A percentile compares a stretch with the other conserved stretches of the same genome.
Conservation (phyloP, 169 alveolate species). For the Theileria annulata region DNA sequence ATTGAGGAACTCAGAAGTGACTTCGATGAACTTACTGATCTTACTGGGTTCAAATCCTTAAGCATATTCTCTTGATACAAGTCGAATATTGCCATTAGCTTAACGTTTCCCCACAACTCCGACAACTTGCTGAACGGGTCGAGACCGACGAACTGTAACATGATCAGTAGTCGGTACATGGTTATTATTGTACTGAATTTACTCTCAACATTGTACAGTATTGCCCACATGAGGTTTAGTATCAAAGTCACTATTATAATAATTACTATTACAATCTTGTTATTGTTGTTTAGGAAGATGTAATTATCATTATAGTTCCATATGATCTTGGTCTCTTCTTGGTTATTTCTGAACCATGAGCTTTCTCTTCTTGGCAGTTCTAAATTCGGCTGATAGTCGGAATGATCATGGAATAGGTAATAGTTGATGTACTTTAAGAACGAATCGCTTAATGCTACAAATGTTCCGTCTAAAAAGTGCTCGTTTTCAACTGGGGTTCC, state of each 20-base stretch:
- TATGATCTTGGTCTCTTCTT: constrained; percentile 14
- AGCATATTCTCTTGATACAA: constrained; percentile 57
- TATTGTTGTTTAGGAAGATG: constrained; percentile 23
- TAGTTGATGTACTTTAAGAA: constrained; percentile 43
- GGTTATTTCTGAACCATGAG: constrained; percentile 20
- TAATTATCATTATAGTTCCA: constrained; percentile 62
- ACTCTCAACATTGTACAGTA: constrained; percentile 9
- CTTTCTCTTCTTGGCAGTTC: constrained; percentile 17
- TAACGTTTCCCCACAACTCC: constrained; percentile 68
- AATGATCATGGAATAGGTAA: constrained; percentile 24
- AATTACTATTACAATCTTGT: constrained; percentile 8
- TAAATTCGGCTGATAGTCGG: not conserved
- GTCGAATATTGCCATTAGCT: constrained; percentile 54
- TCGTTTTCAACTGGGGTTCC: constrained; percentile 30
- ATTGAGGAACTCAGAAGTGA: constrained; percentile 18
- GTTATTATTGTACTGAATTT: not conserved
- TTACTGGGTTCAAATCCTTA: constrained; percentile 46
- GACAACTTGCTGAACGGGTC: constrained; percentile 57
- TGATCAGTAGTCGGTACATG: constrained; percentile 16
- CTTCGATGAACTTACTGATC: constrained; percentile 39
- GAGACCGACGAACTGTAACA: constrained; percentile 55
- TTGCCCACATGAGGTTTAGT: constrained; percentile 11
- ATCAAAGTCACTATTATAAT: constrained; percentile 6
- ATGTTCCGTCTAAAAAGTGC: constrained; percentile 46
- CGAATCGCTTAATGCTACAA: constrained; percentile 51